Percentiles rank a stretch among this genome's conserved stretches.
Evolutionary conservation across 768 basidiomycete genomes (phyloP).

Genomic region (Leccinum broughii): DNA sequence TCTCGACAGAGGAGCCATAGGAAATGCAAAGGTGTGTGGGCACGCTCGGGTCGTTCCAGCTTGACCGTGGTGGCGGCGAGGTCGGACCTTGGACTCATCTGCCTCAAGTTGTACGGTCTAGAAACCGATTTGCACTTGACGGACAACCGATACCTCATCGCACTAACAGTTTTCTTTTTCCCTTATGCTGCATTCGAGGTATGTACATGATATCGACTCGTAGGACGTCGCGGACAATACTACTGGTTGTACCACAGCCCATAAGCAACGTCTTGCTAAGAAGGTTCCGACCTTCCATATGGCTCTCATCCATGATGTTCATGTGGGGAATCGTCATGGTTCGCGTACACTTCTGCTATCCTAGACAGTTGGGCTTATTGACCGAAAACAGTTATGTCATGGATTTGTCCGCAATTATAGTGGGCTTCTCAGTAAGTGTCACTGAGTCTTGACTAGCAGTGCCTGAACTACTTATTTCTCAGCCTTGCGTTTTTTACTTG

Average conservation of each 20-base stretch:
- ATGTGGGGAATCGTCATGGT: conserved; percentile 46
- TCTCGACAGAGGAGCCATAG: conserved; percentile 61
- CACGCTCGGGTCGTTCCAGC: not conserved
- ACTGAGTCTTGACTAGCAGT: not conserved
- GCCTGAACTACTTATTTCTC: not conserved
- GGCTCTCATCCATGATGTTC: conserved; percentile 49
- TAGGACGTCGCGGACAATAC: not conserved
- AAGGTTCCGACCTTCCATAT: conserved; percentile 63
- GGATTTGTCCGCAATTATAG: conserved; percentile 61
- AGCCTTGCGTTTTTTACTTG: conserved; percentile 65
- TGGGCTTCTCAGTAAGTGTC: conserved; percentile 56
- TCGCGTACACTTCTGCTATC: conserved; percentile 7
- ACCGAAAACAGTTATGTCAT: conserved; percentile 51
- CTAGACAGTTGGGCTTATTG: not conserved
- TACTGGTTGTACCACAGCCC: conserved; percentile 39
- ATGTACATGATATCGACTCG: conserved; percentile 10
- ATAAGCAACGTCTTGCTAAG: conserved; percentile 63
- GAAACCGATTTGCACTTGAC: conserved; percentile 56
- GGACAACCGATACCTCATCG: conserved; percentile 66
- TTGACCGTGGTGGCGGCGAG: not conserved
- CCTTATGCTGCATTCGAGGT: conserved; percentile 74
- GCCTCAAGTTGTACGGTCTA: conserved; percentile 55
- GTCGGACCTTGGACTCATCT: not conserved
- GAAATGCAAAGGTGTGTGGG: conserved; percentile 64
- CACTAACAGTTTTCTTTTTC: conserved; percentile 75